Base-by-base conservation (phyloP, 768 basidiomycete genomes). In the Exidia glandulosa region DNA sequence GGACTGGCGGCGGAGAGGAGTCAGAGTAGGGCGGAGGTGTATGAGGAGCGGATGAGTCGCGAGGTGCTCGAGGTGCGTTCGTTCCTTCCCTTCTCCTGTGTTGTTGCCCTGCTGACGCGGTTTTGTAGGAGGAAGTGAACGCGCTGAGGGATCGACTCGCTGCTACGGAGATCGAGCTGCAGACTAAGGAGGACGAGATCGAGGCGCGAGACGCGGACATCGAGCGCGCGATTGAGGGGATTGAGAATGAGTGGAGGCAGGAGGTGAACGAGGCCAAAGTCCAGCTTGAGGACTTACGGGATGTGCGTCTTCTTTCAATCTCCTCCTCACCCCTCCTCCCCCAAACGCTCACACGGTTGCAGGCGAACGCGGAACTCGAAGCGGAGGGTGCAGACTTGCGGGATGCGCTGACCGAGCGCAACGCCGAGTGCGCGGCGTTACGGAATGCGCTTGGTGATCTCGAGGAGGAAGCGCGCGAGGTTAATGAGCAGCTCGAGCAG, bases 171-270 rank as follows among this genome's bases (percentile, higher is more conserved):
- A 91, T 93, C 63, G 90, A 91, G 71, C 73, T 92, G 30, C 87
- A 90, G 70, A 85, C 90, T 70, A 88, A 83, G 71, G 89, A 94
- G 66, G 88, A 94, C 62, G 94, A 95, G 32, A 71, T 93, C 25
- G 90, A 93, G 57, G 75, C 85, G 69, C 87, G 95, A 50, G 78
- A 92, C 3, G 74, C 73, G 5, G 87, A 92, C 67, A 87, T 90
- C 67, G 78, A 84, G 57, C 77, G 81, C 31, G 86, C 89, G 58
- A 81, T 91, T 2, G 79, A 81, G 23, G 79, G 80, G 2, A 85
- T 92, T 6, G 89, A 91, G 66, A 81, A 85, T 47, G 89, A 90
- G 65, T 95, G 92, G 92, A 76, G 86, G 59, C 88, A 87, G 2
- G 94, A 95, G 68, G 84, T 94, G 2, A 84, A 91, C 62, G 90